A percentile compares a stretch with the other conserved stretches of the same genome.
These are phyloP conservation scores for Trametes meyenii DNA, from an alignment of 768 basidiomycete species.

Conservation along the genomic window DNA sequence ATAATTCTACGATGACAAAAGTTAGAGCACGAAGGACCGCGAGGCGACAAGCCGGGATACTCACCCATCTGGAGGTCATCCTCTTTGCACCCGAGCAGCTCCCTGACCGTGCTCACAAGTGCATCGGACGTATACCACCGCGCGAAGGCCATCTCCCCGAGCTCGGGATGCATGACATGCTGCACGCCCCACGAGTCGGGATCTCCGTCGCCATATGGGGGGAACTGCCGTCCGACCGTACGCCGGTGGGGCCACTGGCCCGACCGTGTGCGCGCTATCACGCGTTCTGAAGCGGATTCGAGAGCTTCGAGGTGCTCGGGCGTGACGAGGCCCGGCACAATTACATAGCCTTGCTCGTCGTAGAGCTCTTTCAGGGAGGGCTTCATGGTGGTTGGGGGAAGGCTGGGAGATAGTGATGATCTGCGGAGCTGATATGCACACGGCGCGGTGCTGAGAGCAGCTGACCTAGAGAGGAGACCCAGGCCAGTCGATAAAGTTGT, in stretches of 20 bases:
- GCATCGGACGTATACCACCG: conserved; percentile 66
- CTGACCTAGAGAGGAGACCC: neutral
- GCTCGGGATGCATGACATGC: conserved; percentile 78
- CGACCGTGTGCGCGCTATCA: conserved; percentile 53
- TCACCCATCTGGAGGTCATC: conserved; percentile 74
- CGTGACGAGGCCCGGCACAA: conserved; percentile 58
- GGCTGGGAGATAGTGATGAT: neutral
- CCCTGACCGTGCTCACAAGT: conserved; percentile 46
- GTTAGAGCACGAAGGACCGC: neutral
- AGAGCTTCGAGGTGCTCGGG: conserved; percentile 43
- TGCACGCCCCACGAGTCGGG: conserved; percentile 83
- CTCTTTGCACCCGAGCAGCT: conserved; percentile 58
- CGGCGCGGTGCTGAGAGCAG: neutral
- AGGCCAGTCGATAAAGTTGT: no score
- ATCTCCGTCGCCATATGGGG: conserved; percentile 60
- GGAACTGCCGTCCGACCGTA: conserved; percentile 79
- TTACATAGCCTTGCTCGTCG: conserved; percentile 66
- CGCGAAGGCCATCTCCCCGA: conserved; percentile 60
- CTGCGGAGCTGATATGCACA: neutral
- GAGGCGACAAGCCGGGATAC: conserved; percentile 22
- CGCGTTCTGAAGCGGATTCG: conserved; percentile 52
- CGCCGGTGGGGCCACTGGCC: conserved; percentile 69
- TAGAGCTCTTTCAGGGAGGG: conserved; percentile 49
- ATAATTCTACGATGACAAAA: conserved; percentile 52
- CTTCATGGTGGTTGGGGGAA: conserved; percentile 9